These are phyloP conservation scores for Oropetium thomaeum DNA, from an alignment of 176 grass and related monocot species.

Conservation along the genomic window DNA sequence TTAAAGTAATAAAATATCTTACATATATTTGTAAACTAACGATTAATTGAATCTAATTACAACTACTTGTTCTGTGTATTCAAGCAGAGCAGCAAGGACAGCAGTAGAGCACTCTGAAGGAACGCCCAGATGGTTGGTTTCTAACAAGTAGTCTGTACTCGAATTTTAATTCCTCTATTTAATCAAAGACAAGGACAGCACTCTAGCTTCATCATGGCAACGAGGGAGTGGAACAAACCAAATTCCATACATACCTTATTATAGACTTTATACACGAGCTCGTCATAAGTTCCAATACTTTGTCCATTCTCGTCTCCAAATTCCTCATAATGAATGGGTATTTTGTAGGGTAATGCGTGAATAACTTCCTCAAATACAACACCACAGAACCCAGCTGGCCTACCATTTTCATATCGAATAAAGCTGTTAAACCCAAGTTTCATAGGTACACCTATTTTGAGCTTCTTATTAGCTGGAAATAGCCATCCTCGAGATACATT, in stretches of 20 bases:
- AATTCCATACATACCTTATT: slow-evolving; percentile 40
- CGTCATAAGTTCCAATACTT: slow-evolving; percentile 62
- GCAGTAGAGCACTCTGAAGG: background rate
- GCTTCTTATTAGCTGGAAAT: slow-evolving; percentile 35
- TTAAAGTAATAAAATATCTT: background rate
- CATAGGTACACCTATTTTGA: slow-evolving; percentile 56
- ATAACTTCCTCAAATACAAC: slow-evolving; percentile 59
- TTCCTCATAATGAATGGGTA: background rate
- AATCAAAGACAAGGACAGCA: too few relatives aligned
- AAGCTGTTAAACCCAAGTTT: slow-evolving; percentile 54
- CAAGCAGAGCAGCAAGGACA: background rate
- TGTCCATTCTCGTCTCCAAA: slow-evolving; percentile 33
- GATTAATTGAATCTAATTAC: background rate
- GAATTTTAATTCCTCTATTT: background rate
- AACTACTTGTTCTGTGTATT: background rate
- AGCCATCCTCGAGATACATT: slow-evolving; percentile 60
- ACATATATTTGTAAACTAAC: background rate
- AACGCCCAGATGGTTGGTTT: background rate
- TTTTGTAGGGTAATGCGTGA: slow-evolving; percentile 18
- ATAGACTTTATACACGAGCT: slow-evolving; percentile 68
- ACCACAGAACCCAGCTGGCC: slow-evolving; percentile 30
- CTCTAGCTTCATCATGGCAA: background rate
- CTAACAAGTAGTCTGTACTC: background rate
- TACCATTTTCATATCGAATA: slow-evolving; percentile 17
- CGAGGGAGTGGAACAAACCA: background rate